Conservation (phyloP, 805 yeast genomes). For the Wickerhamiella spandovensis region DNA sequence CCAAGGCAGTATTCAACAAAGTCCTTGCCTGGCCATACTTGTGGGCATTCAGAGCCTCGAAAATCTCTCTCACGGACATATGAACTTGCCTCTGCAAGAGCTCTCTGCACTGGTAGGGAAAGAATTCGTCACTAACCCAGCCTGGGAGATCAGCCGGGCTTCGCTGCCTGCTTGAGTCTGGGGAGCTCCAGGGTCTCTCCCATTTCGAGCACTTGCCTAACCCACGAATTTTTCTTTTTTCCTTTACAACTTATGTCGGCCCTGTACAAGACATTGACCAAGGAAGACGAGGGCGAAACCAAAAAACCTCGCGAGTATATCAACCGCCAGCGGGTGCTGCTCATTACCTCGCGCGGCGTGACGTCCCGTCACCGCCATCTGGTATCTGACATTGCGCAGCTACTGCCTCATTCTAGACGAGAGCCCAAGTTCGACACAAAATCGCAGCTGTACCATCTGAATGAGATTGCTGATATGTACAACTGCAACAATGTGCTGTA, state of each 20-base stretch:
- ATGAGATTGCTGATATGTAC: slow-evolving; percentile 92
- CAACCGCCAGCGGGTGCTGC: slow-evolving; percentile 77
- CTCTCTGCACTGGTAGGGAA: neutral
- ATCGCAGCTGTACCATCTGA: slow-evolving; percentile 73
- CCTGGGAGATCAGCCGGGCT: neutral
- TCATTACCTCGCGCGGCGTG: slow-evolving; percentile 89
- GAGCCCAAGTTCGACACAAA: slow-evolving; percentile 94
- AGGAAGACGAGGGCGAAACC: slow-evolving; percentile 16
- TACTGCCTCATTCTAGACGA: slow-evolving; percentile 89
- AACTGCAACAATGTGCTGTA: slow-evolving; percentile 91
- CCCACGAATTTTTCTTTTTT: neutral
- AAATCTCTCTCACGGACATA: slow-evolving; percentile 2
- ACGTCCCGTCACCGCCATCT: slow-evolving; percentile 91
- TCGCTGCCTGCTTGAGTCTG: no score
- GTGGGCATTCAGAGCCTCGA: slow-evolving; percentile 37
- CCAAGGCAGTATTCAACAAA: slow-evolving; percentile 35
- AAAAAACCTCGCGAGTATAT: slow-evolving; percentile 30
- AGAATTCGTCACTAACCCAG: neutral
- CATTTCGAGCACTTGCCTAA: neutral
- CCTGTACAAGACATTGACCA: slow-evolving; percentile 55
- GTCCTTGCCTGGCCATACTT: slow-evolving; percentile 41
- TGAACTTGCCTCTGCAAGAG: neutral
- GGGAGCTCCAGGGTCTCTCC: neutral
- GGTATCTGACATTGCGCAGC: slow-evolving; percentile 60
- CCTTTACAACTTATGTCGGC: slow-evolving; percentile 41